A percentile compares a stretch with the other conserved stretches of the same genome.
phyloP scores from a whole-genome alignment of 345 rosid genomes.

The Ceriops zippeliana region DNA sequence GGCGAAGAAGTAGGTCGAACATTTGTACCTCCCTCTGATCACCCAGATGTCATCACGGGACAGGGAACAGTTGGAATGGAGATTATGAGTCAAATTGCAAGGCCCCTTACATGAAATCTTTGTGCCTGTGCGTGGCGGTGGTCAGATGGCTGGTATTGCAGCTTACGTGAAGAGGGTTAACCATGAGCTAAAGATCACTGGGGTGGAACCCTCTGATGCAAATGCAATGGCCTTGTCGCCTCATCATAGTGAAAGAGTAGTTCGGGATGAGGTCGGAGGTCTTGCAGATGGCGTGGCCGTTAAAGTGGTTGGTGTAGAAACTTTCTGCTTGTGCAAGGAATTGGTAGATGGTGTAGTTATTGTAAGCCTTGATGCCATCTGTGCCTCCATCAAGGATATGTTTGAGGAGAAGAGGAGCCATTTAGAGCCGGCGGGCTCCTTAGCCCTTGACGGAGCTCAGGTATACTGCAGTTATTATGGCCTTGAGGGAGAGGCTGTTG shows the following conservation, averaged over 20 bases:
- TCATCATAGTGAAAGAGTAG: conserved; percentile 85
- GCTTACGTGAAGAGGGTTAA: conserved; percentile 84
- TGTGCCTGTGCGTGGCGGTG: conserved; percentile 97
- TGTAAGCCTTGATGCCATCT: conserved; percentile 92
- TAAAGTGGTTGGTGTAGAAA: conserved; percentile 91
- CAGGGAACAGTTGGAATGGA: conserved; percentile 99
- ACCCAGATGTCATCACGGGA: conserved; percentile 85
- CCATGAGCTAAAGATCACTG: conserved; percentile 89
- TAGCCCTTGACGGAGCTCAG: conserved; percentile 93
- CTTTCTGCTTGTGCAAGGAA: conserved; percentile 72
- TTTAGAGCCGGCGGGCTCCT: conserved; percentile 95
- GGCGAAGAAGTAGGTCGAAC: conserved; percentile 62
- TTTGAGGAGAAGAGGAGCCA: conserved; percentile 93
- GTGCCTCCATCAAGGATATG: conserved; percentile 98
- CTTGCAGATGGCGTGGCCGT: conserved; percentile 99
- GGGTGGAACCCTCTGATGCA: conserved; percentile 92
- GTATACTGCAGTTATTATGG: conserved; percentile 90
- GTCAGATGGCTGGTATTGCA: conserved; percentile 95
- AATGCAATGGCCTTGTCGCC: conserved; percentile 98
- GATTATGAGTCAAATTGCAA: conserved; percentile 65
- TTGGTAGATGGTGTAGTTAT: conserved; percentile 90
- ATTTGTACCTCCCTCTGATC: conserved; percentile 95
- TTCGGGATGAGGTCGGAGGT: conserved; percentile 83
- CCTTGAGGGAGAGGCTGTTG: conserved; percentile 60
- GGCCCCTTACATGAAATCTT: conserved; percentile 84